Conservation (phyloP, 2,329 filamentous ascomycete genomes). For the Fusarium nematophilum region DNA sequence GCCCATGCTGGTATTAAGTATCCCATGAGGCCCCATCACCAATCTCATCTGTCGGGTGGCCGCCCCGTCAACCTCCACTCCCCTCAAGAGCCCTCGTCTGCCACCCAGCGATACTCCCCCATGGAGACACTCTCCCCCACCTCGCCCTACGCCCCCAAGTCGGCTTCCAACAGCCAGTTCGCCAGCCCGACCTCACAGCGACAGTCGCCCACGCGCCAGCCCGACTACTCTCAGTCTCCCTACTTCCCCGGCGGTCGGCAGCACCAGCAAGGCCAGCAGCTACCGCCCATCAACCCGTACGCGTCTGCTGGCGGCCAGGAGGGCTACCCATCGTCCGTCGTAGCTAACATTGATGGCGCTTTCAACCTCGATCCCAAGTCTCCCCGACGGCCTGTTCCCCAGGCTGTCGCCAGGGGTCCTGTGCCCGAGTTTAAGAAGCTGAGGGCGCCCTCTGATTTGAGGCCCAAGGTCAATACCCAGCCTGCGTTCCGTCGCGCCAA, state of each 20-base stretch:
- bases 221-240: slow-evolving; percentile 69
- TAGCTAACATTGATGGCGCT: slow-evolving; percentile 76
- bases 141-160: slow-evolving; percentile 77
- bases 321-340: slow-evolving; percentile 78
- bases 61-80: slow-evolving; percentile 75
- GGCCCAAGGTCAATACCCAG: slow-evolving; percentile 85
- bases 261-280: slow-evolving; percentile 68
- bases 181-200: slow-evolving; percentile 66
- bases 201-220: slow-evolving; percentile 81
- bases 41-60: slow-evolving; percentile 73
- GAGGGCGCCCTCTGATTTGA: slow-evolving; percentile 77
- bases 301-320: slow-evolving; percentile 68
- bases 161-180: slow-evolving; percentile 69
- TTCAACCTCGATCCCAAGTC: slow-evolving; percentile 69
- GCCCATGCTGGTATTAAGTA: slow-evolving; percentile 90
- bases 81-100: slow-evolving; percentile 76
- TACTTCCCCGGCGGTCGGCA: slow-evolving; percentile 60
- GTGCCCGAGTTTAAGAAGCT: slow-evolving; percentile 91
- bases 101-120: slow-evolving; percentile 92
- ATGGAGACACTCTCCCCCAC: slow-evolving; percentile 90
- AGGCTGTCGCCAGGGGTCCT: slow-evolving; percentile 68
- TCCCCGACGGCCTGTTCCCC: slow-evolving; percentile 64
- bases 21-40: slow-evolving; percentile 80
- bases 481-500: slow-evolving; percentile 93
- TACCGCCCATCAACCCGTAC: slow-evolving; percentile 79